Percentiles rank a stretch among this genome's conserved stretches.
phyloP scores from a whole-genome alignment of 1,139 yeast species.

The Pichia sp. region DNA sequence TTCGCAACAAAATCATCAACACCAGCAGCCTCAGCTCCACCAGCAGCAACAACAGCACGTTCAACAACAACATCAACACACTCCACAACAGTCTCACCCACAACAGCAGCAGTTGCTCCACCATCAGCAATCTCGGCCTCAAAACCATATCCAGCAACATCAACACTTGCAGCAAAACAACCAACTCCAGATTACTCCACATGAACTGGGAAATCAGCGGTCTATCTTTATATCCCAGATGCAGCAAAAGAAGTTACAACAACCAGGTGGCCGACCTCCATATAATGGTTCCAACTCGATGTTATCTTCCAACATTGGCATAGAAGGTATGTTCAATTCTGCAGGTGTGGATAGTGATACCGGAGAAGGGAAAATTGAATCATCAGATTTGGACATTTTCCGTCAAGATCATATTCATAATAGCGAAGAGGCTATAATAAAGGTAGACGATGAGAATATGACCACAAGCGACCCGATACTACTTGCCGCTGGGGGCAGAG shows the following conservation, averaged over 20 bases:
- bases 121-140: too few species aligned
- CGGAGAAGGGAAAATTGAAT: conserved; percentile 15
- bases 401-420: conserved; percentile 6
- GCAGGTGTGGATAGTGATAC: conserved; percentile 14
- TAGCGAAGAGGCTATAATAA: neutral
- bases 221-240: conserved; percentile 2
- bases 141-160: neutral
- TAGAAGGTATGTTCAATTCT: conserved; percentile 14
- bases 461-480: neutral
- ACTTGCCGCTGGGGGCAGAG: neutral
- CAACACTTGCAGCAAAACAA: too few species aligned
- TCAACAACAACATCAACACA: conserved; percentile 10
- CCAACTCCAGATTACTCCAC: neutral
- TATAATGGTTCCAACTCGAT: conserved; percentile 1
- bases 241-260: conserved; percentile 5
- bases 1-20: conserved; percentile 1
- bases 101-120: too few species aligned
- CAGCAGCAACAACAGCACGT: conserved; percentile 23
- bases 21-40: conserved; percentile 1
- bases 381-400: conserved; percentile 19
- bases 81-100: neutral
- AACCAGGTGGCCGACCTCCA: neutral
- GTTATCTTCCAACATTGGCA: neutral
- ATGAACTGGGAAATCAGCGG: neutral
- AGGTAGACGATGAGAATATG: conserved; percentile 2